These are phyloP conservation scores for Casuarina cunninghamiana DNA, from an alignment of 306 rosid genomes.

Conservation along the genomic window DNA sequence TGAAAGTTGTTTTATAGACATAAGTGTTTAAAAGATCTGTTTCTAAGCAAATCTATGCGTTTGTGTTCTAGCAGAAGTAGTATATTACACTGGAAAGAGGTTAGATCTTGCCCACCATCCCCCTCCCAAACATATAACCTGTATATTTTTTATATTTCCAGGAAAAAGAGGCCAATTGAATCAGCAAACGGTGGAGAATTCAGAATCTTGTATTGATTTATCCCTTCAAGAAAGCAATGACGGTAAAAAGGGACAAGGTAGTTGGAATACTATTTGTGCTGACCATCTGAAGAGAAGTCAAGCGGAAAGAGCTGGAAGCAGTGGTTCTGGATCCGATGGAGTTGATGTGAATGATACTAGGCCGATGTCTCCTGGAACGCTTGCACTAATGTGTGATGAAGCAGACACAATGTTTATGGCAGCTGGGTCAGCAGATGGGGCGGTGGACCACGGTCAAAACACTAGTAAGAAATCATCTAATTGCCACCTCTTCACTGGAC, in stretches of 20 bases:
- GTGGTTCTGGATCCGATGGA: slow-evolving; percentile 40
- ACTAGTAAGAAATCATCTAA: slow-evolving; percentile 37
- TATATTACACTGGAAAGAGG: background rate
- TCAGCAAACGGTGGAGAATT: slow-evolving; percentile 22
- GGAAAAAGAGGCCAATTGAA: slow-evolving; percentile 32
- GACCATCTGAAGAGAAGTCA: slow-evolving; percentile 33
- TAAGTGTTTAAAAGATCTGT: background rate
- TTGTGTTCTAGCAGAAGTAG: background rate
- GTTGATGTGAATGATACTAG: slow-evolving; percentile 34
- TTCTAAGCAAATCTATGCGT: background rate
- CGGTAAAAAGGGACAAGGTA: slow-evolving; percentile 24
- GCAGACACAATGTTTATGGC: slow-evolving; percentile 45
- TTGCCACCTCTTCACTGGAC: slow-evolving; percentile 40
- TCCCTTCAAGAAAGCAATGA: slow-evolving; percentile 37
- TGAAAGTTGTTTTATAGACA: background rate
- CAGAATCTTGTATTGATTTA: slow-evolving; percentile 36
- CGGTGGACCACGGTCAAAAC: slow-evolving; percentile 28
- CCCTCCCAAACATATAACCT: background rate
- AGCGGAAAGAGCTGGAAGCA: slow-evolving; percentile 28
- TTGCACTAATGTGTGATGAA: slow-evolving; percentile 82
- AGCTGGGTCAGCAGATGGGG: slow-evolving; percentile 39
- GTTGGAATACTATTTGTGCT: slow-evolving; percentile 28
- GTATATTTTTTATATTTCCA: slow-evolving; percentile 35
- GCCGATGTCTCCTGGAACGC: slow-evolving; percentile 73
- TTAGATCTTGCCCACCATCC: background rate